These are phyloP conservation scores for Cordyceps cicadae DNA, from an alignment of 2,329 filamentous ascomycete species.

Conservation along the genomic window DNA sequence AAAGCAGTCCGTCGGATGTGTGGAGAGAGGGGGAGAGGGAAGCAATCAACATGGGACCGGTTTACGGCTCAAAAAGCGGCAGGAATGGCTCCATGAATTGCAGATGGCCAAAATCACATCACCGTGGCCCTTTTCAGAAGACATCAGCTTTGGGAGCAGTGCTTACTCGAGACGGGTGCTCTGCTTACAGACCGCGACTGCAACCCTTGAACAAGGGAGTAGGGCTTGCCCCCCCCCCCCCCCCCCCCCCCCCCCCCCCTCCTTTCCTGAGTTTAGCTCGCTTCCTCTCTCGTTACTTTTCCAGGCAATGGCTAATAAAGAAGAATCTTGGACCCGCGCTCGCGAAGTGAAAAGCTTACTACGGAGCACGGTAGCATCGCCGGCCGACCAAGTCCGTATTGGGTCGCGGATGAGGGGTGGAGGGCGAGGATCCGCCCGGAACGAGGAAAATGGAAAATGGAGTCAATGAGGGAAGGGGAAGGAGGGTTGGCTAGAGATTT, in stretches of 20 bases:
- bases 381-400: neutral
- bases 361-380: constrained; percentile 3
- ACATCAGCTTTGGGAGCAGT: neutral
- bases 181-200: too few species aligned
- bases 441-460: neutral
- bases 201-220: too few species aligned
- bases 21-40: neutral
- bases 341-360: neutral
- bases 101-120: neutral
- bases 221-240: too few species aligned
- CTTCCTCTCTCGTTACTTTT: neutral
- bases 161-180: neutral
- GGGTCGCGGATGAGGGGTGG: neutral
- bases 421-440: neutral
- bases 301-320: neutral
- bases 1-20: neutral
- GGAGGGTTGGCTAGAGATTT: neutral
- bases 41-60: neutral
- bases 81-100: neutral
- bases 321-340: neutral
- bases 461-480: neutral
- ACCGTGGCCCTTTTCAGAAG: neutral
- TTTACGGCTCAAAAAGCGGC: neutral
- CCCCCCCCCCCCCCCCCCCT: too few species aligned
- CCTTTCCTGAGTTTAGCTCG: neutral